Evolutionary conservation across 805 yeast species (phyloP).

Genomic region (Isabelozyma heimii): DNA sequence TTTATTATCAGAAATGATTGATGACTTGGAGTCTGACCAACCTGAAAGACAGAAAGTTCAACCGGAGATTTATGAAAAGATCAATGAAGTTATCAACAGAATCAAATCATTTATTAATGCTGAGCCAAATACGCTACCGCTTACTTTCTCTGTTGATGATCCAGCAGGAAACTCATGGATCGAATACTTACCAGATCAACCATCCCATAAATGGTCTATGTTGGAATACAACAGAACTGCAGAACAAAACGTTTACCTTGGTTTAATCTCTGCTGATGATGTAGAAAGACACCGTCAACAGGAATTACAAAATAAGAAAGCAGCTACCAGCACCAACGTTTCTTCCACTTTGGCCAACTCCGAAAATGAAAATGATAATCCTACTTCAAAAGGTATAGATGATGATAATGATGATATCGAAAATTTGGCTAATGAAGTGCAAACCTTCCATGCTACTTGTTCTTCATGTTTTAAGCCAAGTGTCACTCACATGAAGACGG

Average conservation of each 20-base stretch:
- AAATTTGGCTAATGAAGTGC: slow-evolving; percentile 85
- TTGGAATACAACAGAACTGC: slow-evolving; percentile 79
- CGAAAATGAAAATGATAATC: slow-evolving; percentile 19
- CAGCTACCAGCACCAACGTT: slow-evolving; percentile 33
- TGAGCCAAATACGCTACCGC: slow-evolving; percentile 65
- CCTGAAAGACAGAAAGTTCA: slow-evolving; percentile 69
- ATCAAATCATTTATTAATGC: slow-evolving; percentile 64
- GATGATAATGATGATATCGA: slow-evolving; percentile 73
- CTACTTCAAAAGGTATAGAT: slow-evolving; percentile 41
- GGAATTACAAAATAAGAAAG: slow-evolving; percentile 49
- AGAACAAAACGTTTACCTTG: slow-evolving; percentile 83
- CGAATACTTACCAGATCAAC: slow-evolving; percentile 81
- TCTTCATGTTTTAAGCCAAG: slow-evolving; percentile 82
- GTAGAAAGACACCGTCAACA: slow-evolving; percentile 45
- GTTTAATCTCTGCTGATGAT: slow-evolving; percentile 70
- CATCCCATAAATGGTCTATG: slow-evolving; percentile 87
- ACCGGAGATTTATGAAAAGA: slow-evolving; percentile 74
- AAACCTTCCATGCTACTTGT: slow-evolving; percentile 88
- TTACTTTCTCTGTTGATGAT: slow-evolving; percentile 80
- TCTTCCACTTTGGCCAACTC: slow-evolving; percentile 15
- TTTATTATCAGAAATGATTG: slow-evolving; percentile 74
- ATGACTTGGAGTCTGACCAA: slow-evolving; percentile 79
- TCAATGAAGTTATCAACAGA: slow-evolving; percentile 63
- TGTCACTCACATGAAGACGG: slow-evolving; percentile 94
- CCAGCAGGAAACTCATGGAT: slow-evolving; percentile 98